Conservation (phyloP, 1,284 basidiomycete species). For the Trichosporon ovoides region DNA sequence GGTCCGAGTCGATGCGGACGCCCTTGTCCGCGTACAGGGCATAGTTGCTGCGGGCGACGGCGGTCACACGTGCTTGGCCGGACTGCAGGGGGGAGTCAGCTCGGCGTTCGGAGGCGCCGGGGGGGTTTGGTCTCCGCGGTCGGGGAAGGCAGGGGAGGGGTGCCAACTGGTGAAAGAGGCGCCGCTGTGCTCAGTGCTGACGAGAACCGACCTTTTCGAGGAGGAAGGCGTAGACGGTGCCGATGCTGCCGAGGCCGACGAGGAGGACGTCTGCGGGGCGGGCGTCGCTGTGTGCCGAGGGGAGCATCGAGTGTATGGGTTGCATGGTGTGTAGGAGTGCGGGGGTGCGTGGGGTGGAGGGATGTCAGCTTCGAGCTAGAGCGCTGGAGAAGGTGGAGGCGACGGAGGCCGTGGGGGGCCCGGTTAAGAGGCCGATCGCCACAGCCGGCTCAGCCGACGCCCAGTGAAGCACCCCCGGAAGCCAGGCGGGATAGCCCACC, state of each 20-base stretch:
- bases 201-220: slow-evolving; percentile 50
- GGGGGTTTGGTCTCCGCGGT: no score
- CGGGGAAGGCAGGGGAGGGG: no score
- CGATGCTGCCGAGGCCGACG: slow-evolving; percentile 54
- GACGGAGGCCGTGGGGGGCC: neutral
- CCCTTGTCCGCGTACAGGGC: slow-evolving; percentile 54
- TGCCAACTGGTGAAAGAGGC: no score
- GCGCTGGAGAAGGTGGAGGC: neutral
- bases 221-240: slow-evolving; percentile 57
- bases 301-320: neutral
- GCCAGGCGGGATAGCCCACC: neutral
- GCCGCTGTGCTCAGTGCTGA: neutral
- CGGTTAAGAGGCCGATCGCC: slow-evolving; percentile 4
- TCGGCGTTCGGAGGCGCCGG: neutral
- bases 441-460: slow-evolving; percentile 1
- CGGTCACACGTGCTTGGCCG: slow-evolving; percentile 63
- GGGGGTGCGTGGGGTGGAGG: neutral
- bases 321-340: no score
- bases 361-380: no score
- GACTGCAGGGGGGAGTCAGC: slow-evolving; percentile 38
- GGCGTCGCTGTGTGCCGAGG: neutral
- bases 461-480: neutral
- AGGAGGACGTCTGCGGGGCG: slow-evolving; percentile 46
- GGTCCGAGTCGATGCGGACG: slow-evolving; percentile 57
- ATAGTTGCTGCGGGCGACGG: slow-evolving; percentile 68